phyloP scores from a whole-genome alignment of 2,329 filamentous ascomycete species.

The Cercospora zeae-maydis region DNA sequence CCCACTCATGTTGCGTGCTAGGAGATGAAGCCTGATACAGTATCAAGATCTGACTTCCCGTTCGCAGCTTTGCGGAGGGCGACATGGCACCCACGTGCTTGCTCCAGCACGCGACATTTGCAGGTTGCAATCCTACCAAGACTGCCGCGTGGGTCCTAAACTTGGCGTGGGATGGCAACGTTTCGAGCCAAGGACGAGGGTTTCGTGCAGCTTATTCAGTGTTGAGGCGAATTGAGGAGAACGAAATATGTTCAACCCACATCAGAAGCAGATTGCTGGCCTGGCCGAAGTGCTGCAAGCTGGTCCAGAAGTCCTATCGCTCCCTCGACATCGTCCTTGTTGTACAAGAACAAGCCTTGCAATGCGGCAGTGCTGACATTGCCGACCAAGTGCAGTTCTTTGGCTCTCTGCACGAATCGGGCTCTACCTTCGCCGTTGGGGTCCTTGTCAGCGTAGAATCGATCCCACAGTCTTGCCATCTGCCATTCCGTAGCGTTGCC shows the following conservation, averaged over 20 bases:
- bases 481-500: constrained; percentile 85
- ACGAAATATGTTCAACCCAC: not conserved
- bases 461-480: constrained; percentile 83
- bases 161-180: not conserved
- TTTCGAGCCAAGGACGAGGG: not conserved
- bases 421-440: constrained; percentile 57
- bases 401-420: constrained; percentile 68
- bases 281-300: constrained; percentile 22
- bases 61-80: not conserved
- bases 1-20: not conserved
- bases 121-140: not conserved
- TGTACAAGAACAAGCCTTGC: constrained; percentile 91
- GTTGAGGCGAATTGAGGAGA: not conserved
- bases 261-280: not conserved
- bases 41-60: not conserved
- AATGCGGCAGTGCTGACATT: constrained; percentile 82
- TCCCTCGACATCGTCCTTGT: constrained; percentile 85
- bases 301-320: constrained; percentile 57
- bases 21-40: not conserved
- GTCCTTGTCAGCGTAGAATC: constrained; percentile 88
- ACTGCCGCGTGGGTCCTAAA: not conserved
- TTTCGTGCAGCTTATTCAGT: not conserved
- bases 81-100: not conserved
- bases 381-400: constrained; percentile 67
- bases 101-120: not conserved